Evolutionary conservation across 2,329 filamentous ascomycete species (phyloP), one percentile per base, ranked within the genome.

Genomic region (Epichloe amarillans): DNA sequence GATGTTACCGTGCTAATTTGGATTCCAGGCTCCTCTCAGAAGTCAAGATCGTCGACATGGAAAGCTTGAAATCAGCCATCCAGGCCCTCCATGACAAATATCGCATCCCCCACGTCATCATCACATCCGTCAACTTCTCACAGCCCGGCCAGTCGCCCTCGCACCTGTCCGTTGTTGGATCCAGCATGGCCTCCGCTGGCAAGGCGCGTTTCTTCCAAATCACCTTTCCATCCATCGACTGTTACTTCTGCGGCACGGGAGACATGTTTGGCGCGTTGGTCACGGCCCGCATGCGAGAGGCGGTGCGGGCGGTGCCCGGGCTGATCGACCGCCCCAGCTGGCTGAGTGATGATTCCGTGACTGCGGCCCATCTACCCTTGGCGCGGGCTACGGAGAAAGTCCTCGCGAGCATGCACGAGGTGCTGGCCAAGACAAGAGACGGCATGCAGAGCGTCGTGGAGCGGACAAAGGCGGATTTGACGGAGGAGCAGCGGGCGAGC

Each of bases 261-360:
- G 93, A 98, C 71, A 96, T 98, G 91, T 97, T 98, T 63, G 91
- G 89, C 33, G 91, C 91, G 7, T 75, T 98, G 44, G 89, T 88
- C 63, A 82, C 95, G 1, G 87, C 87, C 40, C 82, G 91, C 33
- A 81, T 98, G 62, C 83, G 91, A 52, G 88, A 97, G 71, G 89
- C 88, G 26, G 84, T 88, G 1, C 67, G 72, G 49, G 69, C 61
- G 17, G 64, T 59, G 1, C 62, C 55, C 44, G 55, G 59, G 23
- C 68, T 95, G 4, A 66, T 72, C 15, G 64, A 70, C 7, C 77
- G 68, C 2, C 66, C 71, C 5, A 81, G 81, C 54, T 98, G 93
- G 93, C 70, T 86, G 46, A 88, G 84, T 54, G 78, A 77, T 0
- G 89, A 97, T 62, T 72, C 74, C 11, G 83, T 95, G 0, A 59